Evolutionary conservation across 768 basidiomycete species (phyloP).

Genomic region (Pisolithus orientalis): DNA sequence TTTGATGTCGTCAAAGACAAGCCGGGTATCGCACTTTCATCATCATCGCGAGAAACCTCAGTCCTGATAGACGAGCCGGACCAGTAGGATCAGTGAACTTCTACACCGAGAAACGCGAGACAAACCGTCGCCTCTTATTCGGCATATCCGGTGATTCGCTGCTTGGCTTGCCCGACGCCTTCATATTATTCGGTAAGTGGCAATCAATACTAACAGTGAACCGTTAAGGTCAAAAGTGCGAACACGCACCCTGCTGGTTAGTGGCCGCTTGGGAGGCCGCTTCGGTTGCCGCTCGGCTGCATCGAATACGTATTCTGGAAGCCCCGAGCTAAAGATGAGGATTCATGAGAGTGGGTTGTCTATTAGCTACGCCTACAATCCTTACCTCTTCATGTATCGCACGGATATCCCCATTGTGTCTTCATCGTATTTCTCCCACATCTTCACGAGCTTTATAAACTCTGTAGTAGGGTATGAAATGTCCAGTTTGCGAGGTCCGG

Average conservation of each 20-base stretch:
- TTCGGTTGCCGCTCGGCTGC: slow-evolving; percentile 73
- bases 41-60: slow-evolving; percentile 29
- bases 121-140: slow-evolving; percentile 80
- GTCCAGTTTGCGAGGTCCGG: slow-evolving; percentile 81
- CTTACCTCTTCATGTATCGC: slow-evolving; percentile 85
- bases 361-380: slow-evolving; percentile 9
- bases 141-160: slow-evolving; percentile 64
- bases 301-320: slow-evolving; percentile 82
- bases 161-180: slow-evolving; percentile 57
- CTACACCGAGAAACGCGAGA: slow-evolving; percentile 21
- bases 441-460: slow-evolving; percentile 88
- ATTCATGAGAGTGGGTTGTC: slow-evolving; percentile 16
- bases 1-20: slow-evolving; percentile 25
- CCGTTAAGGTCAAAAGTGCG: slow-evolving; percentile 7
- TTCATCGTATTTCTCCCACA: slow-evolving; percentile 94
- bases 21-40: slow-evolving; percentile 34
- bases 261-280: slow-evolving; percentile 66
- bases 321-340: slow-evolving; percentile 44
- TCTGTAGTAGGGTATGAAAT: slow-evolving; percentile 96
- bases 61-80: slow-evolving; percentile 37
- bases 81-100: slow-evolving; percentile 25
- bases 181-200: slow-evolving; percentile 30
- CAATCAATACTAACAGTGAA: slow-evolving; percentile 8
- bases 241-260: slow-evolving; percentile 48
- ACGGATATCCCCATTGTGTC: slow-evolving; percentile 91